Evolutionary conservation across 2,329 filamentous ascomycete genomes (phyloP), one percentile per base, ranked within the genome.

Genomic region (Sarocladium kiliense): DNA sequence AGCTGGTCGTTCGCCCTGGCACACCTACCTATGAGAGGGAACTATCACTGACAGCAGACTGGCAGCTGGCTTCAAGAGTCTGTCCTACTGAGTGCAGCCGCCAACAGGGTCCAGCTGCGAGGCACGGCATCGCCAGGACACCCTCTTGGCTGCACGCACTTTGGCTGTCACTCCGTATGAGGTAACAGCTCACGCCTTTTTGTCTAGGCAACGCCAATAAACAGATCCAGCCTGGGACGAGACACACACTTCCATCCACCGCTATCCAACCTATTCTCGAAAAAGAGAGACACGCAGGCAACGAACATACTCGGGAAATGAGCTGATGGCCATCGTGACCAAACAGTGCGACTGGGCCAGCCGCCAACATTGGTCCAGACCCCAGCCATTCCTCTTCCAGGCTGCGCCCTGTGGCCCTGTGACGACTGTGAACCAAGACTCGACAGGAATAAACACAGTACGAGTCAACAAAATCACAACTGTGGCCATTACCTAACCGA

Each of bases 301-400:
- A 21, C 30, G 9, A n/a, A 18, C 23, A 12, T 12, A 34, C 47
- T 19, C 41, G 47, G 37, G 57, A 58, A 58, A 57, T 58, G 57
- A 58, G 55, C 54, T 55, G 26, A 19, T 47, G 53, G 26, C 53
- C 53, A 58, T 42, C 55, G 55, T 58, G 57, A 58, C 57, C 47
- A 44, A 45, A 49, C 55, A 42, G 47, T 57, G 47, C 36, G 36
- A 44, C 27, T 41, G 37, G 23, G 47, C 54, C 55, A 3, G 45
- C 54, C 34, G 54, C 54, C 50, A 55, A 34, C 12, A 12, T 18
- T 36, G 21, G 32, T 30, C 16, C 3, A 21, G 36, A 12, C 11
- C 25, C 19, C 53, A 50, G 32, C 14, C 30, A 23, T 25, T 42
- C 39, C 55, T 32, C 56, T 41, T 26, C n/a, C 16, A 32, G 49